phyloP scores from a whole-genome alignment of 768 basidiomycete species.

The Boletus subparvulus region DNA sequence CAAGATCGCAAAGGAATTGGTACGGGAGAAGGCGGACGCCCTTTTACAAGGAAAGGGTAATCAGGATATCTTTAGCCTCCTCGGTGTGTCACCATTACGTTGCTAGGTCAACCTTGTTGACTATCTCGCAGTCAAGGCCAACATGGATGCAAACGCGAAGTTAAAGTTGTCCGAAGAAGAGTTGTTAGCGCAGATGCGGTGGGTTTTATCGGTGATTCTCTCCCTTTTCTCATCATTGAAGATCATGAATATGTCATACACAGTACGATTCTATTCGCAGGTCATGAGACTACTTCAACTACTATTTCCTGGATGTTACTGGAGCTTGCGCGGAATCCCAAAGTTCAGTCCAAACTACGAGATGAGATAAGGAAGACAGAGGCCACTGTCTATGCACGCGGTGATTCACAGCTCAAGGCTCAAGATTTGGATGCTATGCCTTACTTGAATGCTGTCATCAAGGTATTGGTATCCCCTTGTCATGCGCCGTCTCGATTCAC shows the following conservation, averaged over 20 bases:
- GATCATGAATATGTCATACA: neutral
- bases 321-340: conserved; percentile 56
- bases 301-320: conserved; percentile 58
- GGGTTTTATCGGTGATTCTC: neutral
- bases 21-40: conserved; percentile 4
- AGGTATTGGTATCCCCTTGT: conserved; percentile 13
- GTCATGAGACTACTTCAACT: conserved; percentile 61
- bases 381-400: neutral
- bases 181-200: conserved; percentile 18
- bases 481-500: conserved; percentile 10
- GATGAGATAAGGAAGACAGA: conserved; percentile 17
- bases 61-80: conserved; percentile 26
- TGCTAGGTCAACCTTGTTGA: neutral
- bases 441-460: conserved; percentile 42
- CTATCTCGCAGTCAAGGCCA: conserved; percentile 17
- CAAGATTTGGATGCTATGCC: conserved; percentile 52
- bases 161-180: conserved; percentile 15
- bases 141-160: conserved; percentile 22
- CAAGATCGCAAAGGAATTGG: neutral
- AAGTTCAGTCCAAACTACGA: conserved; percentile 59
- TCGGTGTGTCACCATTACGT: conserved; percentile 32
- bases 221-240: too few relatives aligned
- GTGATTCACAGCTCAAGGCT: neutral
- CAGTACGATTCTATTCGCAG: conserved; percentile 46
- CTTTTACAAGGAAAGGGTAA: conserved; percentile 13